These are phyloP conservation scores for Pseudognaphalium luteoalbum DNA, from an alignment of 129 eudicot genomes.

Conservation along the genomic window DNA sequence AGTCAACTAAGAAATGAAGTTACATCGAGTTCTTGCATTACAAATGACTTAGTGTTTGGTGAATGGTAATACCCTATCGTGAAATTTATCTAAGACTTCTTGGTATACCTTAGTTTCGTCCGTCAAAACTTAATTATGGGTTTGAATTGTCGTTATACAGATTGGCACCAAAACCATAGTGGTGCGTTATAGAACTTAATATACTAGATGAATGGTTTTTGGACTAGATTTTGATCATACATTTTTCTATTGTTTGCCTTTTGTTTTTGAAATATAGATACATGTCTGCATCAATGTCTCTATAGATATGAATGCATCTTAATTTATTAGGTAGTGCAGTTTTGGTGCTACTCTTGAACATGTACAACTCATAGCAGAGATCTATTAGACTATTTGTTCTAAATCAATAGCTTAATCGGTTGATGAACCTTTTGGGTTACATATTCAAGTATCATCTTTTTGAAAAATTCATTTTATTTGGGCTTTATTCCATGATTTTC, in stretches of 20 bases:
- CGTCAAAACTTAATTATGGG: slow-evolving; percentile 15
- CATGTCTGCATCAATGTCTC: neutral
- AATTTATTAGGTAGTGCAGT: no score
- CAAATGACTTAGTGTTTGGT: neutral
- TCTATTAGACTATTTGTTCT: no score
- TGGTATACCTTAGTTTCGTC: neutral
- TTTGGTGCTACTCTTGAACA: no score
- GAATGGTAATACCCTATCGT: slow-evolving; percentile 1
- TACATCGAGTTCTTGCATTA: slow-evolving; percentile 1
- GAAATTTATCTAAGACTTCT: neutral
- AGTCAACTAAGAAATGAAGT: slow-evolving; percentile 45
- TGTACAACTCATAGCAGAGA: no score
- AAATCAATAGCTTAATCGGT: no score
- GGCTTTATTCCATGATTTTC: no score
- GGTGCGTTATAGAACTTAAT: neutral
- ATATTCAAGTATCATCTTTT: no score
- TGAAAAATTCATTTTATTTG: no score
- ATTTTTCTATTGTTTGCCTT: no score
- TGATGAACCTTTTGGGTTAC: no score
- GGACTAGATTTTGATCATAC: slow-evolving; percentile 10
- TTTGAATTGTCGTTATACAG: neutral
- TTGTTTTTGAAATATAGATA: neutral
- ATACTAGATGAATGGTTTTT: slow-evolving; percentile 4
- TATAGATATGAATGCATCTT: no score
- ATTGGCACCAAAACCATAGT: neutral